Percentiles rank a stretch among this genome's conserved stretches.
Conservation (phyloP, 768 basidiomycete species). For the Scleroderma bovista region DNA sequence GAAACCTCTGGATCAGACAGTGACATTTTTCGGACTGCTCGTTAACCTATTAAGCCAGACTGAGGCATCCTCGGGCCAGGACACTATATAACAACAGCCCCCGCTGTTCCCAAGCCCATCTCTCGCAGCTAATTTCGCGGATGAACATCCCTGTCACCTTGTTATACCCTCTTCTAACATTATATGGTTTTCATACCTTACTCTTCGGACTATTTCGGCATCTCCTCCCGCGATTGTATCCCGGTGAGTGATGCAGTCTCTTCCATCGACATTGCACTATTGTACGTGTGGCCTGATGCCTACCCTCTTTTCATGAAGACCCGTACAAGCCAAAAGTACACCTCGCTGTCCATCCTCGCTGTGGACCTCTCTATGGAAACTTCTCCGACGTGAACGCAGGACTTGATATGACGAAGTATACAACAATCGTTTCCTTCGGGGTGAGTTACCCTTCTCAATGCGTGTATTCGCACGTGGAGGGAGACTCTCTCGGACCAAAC, state of each 20-base stretch:
- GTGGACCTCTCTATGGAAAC: conserved; percentile 36
- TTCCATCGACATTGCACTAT: not conserved
- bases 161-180: conserved; percentile 15
- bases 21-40: too few relatives aligned
- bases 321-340: conserved; percentile 22
- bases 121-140: not conserved
- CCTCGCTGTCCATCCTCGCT: conserved; percentile 43
- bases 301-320: conserved; percentile 6
- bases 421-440: conserved; percentile 50
- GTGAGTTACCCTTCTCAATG: conserved; percentile 22
- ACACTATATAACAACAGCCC: not conserved
- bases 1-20: too few relatives aligned
- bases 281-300: conserved; percentile 8
- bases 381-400: conserved; percentile 47
- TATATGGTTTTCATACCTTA: conserved; percentile 14
- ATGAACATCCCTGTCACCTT: conserved; percentile 23
- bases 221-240: not conserved
- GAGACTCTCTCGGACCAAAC: not conserved
- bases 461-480: not conserved
- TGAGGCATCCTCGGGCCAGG: too few relatives aligned
- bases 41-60: too few relatives aligned
- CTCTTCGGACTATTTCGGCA: conserved; percentile 3
- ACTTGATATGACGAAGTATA: conserved; percentile 29
- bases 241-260: conserved; percentile 9
- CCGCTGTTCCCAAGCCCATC: not conserved